phyloP scores from a whole-genome alignment of 345 rosid genomes.

The Bruguiera parviflora region DNA sequence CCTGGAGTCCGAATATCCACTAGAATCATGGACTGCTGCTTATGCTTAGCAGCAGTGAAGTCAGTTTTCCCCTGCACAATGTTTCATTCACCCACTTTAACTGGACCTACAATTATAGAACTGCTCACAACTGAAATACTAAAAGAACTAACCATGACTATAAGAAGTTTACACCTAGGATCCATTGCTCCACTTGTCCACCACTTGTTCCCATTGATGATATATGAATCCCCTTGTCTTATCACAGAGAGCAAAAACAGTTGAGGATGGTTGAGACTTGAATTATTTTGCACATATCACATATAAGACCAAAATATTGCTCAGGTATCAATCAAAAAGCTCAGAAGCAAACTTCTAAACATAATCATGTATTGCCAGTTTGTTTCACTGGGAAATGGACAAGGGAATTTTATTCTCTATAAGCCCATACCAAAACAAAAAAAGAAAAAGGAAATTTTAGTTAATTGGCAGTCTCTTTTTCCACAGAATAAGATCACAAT shows the following conservation, averaged over 20 bases:
- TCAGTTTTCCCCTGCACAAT: slow-evolving; percentile 82
- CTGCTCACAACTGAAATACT: not conserved
- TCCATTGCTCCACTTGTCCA: slow-evolving; percentile 99
- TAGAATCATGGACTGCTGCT: slow-evolving; percentile 94
- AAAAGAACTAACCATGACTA: slow-evolving; percentile 80
- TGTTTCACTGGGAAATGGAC: not conserved
- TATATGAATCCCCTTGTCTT: slow-evolving; percentile 78
- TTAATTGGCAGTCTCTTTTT: too few relatives aligned
- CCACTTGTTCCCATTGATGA: slow-evolving; percentile 93
- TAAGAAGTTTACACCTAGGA: slow-evolving; percentile 91
- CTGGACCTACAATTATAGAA: slow-evolving; percentile 8
- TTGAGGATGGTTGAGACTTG: slow-evolving; percentile 6
- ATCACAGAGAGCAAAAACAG: slow-evolving; percentile 23
- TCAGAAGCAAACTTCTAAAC: not conserved
- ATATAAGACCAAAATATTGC: not conserved
- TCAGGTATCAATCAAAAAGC: not conserved
- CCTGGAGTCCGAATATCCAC: slow-evolving; percentile 82
- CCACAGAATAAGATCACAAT: too few relatives aligned
- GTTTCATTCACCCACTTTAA: slow-evolving; percentile 11
- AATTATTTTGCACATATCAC: slow-evolving; percentile 3
- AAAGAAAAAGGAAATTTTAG: too few relatives aligned
- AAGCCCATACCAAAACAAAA: too few relatives aligned
- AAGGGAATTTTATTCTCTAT: not conserved
- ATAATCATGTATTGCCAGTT: not conserved
- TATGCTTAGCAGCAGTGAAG: slow-evolving; percentile 71